A percentile compares a stretch with the other conserved stretches of the same genome.
Evolutionary conservation across 257 asterid genomes (phyloP).

Genomic region (Voacanga thouarsii): DNA sequence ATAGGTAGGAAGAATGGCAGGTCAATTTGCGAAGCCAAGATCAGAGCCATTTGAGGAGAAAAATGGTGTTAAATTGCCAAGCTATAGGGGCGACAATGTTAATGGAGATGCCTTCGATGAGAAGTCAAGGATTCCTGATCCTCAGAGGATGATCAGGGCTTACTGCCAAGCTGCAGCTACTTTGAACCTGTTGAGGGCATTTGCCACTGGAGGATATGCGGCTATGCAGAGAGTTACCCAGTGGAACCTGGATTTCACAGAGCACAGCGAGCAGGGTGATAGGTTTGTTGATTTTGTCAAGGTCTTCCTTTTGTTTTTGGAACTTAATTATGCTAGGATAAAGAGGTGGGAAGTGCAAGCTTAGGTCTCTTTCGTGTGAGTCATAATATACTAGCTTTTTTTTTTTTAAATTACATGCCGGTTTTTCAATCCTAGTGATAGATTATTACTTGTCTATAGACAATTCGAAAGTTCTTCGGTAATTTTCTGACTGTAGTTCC

Average conservation of each 20-base stretch:
- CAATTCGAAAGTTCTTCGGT: background rate
- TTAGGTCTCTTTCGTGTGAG: background rate
- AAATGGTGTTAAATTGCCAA: slow-evolving; percentile 73
- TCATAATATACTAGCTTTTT: background rate
- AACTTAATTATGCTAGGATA: background rate
- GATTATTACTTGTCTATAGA: background rate
- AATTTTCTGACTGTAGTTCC: background rate
- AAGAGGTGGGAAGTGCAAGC: background rate
- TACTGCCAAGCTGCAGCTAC: slow-evolving; percentile 87
- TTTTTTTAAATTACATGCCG: background rate
- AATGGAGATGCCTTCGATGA: slow-evolving; percentile 68
- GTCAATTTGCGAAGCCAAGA: slow-evolving; percentile 87
- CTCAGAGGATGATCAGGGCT: slow-evolving; percentile 81
- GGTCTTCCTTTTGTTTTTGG: background rate
- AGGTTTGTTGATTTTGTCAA: slow-evolving; percentile 33
- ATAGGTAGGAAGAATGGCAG: slow-evolving; percentile 92
- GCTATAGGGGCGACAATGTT: slow-evolving; percentile 82
- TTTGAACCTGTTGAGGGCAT: slow-evolving; percentile 73
- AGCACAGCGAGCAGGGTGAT: slow-evolving; percentile 87
- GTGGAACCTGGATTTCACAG: slow-evolving; percentile 82
- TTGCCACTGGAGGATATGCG: slow-evolving; percentile 86
- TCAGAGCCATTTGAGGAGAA: slow-evolving; percentile 67
- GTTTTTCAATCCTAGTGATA: background rate
- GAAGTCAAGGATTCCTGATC: slow-evolving; percentile 74
- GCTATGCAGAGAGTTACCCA: slow-evolving; percentile 80